Conservation (phyloP, 768 basidiomycete genomes). For the Phylloporus rhodoxanthus region DNA sequence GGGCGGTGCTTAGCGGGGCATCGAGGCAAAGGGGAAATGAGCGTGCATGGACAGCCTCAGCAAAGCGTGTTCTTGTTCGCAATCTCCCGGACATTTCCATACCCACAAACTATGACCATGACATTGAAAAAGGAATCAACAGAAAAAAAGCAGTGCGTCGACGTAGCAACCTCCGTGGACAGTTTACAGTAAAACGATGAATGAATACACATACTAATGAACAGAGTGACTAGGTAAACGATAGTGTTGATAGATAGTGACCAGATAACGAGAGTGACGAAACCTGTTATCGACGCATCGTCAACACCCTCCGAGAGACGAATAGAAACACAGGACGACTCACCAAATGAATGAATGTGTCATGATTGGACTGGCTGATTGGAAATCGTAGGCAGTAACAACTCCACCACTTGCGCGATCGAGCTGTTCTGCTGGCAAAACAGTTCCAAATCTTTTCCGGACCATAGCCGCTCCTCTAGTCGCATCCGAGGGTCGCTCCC, state of each 20-base stretch:
- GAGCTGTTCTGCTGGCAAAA: slow-evolving; percentile 89
- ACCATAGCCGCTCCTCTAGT: slow-evolving; percentile 55
- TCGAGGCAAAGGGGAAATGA: slow-evolving; percentile 19
- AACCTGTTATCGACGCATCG: slow-evolving; percentile 1
- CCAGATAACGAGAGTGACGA: slow-evolving; percentile 20
- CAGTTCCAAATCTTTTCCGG: slow-evolving; percentile 76
- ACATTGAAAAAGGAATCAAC: slow-evolving; percentile 11
- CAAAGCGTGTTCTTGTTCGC: background rate
- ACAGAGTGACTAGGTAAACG: slow-evolving; percentile 16
- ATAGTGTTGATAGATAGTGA: slow-evolving; percentile 27
- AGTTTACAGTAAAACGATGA: slow-evolving; percentile 18
- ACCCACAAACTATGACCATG: slow-evolving; percentile 1
- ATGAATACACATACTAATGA: slow-evolving; percentile 28
- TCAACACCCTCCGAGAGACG: slow-evolving; percentile 7
- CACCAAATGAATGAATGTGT: slow-evolving; percentile 12
- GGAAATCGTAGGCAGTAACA: slow-evolving; percentile 47
- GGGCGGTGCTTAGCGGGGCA: slow-evolving; percentile 22
- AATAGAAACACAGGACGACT: slow-evolving; percentile 15
- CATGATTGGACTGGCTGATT: slow-evolving; percentile 32
- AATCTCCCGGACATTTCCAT: background rate
- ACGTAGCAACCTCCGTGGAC: slow-evolving; percentile 20
- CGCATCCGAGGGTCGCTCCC: slow-evolving; percentile 31
- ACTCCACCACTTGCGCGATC: slow-evolving; percentile 67
- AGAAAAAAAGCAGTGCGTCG: slow-evolving; percentile 14
- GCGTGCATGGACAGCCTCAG: slow-evolving; percentile 17